Evolutionary conservation across 805 yeast genomes (phyloP).

Genomic region (Myxozyma mucilagina): DNA sequence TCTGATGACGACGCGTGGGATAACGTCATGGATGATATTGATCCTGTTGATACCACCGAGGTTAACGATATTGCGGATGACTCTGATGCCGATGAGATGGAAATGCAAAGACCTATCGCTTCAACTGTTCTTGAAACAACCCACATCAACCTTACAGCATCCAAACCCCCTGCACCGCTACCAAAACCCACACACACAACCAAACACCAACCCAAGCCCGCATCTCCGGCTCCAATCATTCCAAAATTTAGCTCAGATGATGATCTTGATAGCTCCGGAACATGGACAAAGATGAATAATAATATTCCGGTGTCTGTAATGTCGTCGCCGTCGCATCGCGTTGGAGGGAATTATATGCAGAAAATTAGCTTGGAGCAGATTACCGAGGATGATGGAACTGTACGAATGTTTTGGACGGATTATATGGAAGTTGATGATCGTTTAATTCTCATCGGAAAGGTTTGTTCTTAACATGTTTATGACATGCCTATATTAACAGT

Average conservation of each 20-base stretch:
- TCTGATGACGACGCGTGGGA: slow-evolving; percentile 22
- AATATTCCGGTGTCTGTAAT: slow-evolving; percentile 10
- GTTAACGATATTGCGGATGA: slow-evolving; percentile 1
- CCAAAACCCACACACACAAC: background rate
- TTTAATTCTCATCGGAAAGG: slow-evolving; percentile 78
- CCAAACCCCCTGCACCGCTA: background rate
- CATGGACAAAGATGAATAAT: slow-evolving; percentile 20
- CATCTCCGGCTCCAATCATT: background rate
- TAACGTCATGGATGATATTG: slow-evolving; percentile 1
- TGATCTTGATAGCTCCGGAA: background rate
- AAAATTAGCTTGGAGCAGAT: slow-evolving; percentile 41
- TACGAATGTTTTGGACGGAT: slow-evolving; percentile 88
- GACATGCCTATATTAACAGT: background rate
- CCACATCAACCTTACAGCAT: slow-evolving; percentile 21
- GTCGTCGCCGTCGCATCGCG: slow-evolving; percentile 16
- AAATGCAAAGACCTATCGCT: slow-evolving; percentile 18
- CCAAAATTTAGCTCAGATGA: background rate
- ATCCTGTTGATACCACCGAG: background rate
- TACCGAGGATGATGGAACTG: slow-evolving; percentile 47
- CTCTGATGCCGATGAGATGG: slow-evolving; percentile 27
- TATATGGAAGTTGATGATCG: slow-evolving; percentile 73
- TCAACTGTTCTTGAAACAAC: background rate
- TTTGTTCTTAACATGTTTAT: background rate
- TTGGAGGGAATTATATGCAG: slow-evolving; percentile 11
- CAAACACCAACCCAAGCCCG: too few species aligned